phyloP scores from a whole-genome alignment of 2,329 filamentous ascomycete species.

The Fusarium ambrosium region DNA sequence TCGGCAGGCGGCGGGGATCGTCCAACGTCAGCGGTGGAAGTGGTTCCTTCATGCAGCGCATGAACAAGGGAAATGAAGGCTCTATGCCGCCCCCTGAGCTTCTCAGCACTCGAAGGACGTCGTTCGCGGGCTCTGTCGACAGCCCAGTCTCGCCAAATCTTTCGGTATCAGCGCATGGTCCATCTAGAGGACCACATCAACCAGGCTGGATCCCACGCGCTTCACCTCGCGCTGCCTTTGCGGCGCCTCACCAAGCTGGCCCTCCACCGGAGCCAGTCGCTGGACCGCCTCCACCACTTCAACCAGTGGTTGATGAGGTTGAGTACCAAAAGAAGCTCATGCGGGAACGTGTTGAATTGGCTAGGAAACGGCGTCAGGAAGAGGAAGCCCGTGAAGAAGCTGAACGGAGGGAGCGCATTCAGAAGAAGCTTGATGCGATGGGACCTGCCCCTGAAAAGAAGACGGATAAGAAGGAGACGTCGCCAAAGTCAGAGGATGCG shows the following conservation, averaged over 20 bases:
- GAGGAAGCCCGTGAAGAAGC: conserved; percentile 80
- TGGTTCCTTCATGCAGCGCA: conserved; percentile 74
- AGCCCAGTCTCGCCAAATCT: conserved; percentile 61
- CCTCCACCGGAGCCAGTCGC: conserved; percentile 49
- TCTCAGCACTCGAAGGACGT: conserved; percentile 61
- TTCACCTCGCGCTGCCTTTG: conserved; percentile 60
- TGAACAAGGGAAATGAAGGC: conserved; percentile 60
- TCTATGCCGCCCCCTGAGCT: conserved; percentile 59
- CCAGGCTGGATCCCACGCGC: conserved; percentile 50
- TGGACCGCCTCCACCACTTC: conserved; percentile 49
- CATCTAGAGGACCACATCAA: conserved; percentile 45
- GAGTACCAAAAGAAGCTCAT: conserved; percentile 79
- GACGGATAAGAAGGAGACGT: conserved; percentile 65
- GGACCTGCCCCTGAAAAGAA: conserved; percentile 74
- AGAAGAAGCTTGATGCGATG: conserved; percentile 78
- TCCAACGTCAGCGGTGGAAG: conserved; percentile 93
- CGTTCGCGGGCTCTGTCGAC: conserved; percentile 65
- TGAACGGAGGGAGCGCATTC: conserved; percentile 78
- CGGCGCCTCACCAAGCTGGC: conserved; percentile 54
- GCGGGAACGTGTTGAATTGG: conserved; percentile 77
- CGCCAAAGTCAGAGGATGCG: conserved; percentile 57
- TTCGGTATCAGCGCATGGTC: conserved; percentile 46
- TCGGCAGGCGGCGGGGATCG: conserved; percentile 84
- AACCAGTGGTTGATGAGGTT: conserved; percentile 65
- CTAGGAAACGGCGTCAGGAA: conserved; percentile 75